Base-by-base conservation (phyloP, 1,139 yeast species). In the Lodderomyces margitis region DNA sequence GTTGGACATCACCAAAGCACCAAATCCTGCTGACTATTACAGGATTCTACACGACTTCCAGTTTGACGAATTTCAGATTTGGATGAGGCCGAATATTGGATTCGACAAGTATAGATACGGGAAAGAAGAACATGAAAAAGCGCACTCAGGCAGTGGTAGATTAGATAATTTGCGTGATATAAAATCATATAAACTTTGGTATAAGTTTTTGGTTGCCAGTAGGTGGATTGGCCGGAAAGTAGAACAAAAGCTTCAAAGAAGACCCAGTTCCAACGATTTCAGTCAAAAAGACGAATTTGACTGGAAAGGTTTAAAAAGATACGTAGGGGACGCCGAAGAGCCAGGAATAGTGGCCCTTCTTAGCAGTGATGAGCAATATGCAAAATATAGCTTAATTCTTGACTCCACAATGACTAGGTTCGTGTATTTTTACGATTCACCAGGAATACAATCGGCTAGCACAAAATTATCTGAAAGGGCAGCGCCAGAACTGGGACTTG, bases 381-480 rank as follows among this genome's bases (percentile, higher is more conserved):
- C 94, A 2, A 85, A 84, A 56, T 83, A 77, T 47, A 78, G 94
- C n/a, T 76, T 80, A 38, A 61, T 92, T 1, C 52, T 89, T n/a
- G 88, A 83, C 49, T 75, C 95, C 0, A 75, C 78, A 0, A 59
- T 61, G 11, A 72, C 82, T 0, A 66, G 74, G 19, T 40, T 88
- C 1, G 66, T 71, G 5, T 85, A 85, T 54, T 82, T 77, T 53
- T 85, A 74, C 51, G 98, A 92, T 58, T 55, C 70, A 2, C 86
- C 89, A 0, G 96, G 96, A 0, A 44, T 57, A 1, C 83, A 79
- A 4, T 82, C 84, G 3, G 12, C 15, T 46, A 39, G 63, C 32
- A 48, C 59, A 2, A 53, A 25, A 11, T 40, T 34, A 5, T 23
- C 37, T n/a, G 39, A 39, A 21, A 28, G 42, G 24, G 27, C 39